phyloP scores from a whole-genome alignment of 2,329 filamentous ascomycete species.

The Colletotrichum euphorbiae region DNA sequence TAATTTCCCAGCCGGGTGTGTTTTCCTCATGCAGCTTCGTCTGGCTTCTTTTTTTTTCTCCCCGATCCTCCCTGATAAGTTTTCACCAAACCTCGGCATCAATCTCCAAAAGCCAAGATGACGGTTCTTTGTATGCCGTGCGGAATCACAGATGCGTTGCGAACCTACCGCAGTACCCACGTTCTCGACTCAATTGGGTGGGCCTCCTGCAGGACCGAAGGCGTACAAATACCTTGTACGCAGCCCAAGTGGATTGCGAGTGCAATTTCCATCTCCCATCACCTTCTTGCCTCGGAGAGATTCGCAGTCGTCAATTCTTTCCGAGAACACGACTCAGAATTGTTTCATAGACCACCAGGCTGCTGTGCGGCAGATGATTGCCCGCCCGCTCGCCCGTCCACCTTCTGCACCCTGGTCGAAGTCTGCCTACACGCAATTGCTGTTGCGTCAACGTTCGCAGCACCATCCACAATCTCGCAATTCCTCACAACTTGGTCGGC shows the following conservation, averaged over 20 bases:
- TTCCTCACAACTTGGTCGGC: background rate
- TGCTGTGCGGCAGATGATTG: background rate
- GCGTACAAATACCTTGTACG: slow-evolving; percentile 20
- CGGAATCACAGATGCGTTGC: slow-evolving; percentile 35
- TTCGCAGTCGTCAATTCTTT: background rate
- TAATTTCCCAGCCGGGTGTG: background rate
- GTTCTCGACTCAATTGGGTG: slow-evolving; percentile 18
- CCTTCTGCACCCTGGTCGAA: background rate
- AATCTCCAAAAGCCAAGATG: background rate
- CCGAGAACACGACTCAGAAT: background rate
- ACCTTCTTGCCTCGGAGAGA: background rate
- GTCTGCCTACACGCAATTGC: slow-evolving; percentile 30
- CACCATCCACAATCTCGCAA: slow-evolving; percentile 11
- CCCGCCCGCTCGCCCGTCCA: background rate
- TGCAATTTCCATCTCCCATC: slow-evolving; percentile 2
- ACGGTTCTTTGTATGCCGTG: background rate
- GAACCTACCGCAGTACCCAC: slow-evolving; percentile 17
- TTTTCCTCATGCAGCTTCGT: background rate
- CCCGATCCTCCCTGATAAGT: background rate
- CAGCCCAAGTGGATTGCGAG: slow-evolving; percentile 21
- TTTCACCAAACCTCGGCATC: background rate
- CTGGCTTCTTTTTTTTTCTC: background rate
- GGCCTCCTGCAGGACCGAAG: slow-evolving; percentile 31
- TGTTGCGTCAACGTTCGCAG: slow-evolving; percentile 20
- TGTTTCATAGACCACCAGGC: background rate